Base-by-base conservation (phyloP, 345 rosid genomes). In the Firmiana major region DNA sequence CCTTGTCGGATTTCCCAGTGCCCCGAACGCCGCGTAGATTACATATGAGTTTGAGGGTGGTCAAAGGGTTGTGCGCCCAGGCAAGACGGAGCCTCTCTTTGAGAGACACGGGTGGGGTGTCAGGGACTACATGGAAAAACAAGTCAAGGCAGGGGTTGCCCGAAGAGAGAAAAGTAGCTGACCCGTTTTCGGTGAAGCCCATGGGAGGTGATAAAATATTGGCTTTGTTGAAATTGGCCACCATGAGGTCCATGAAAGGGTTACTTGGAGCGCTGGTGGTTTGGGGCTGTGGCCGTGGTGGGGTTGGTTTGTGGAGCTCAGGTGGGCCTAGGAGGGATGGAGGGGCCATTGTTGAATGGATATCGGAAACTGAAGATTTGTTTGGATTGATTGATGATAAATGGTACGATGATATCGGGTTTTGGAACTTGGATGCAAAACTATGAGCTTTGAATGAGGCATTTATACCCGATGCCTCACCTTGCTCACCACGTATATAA, bases 1-100 rank as follows among this genome's bases (percentile, higher is more conserved):
- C 89, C 78, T 84, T 89, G 60, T 92, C 91, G 0, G 89, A 82
- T 60, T 92, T 89, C 7, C 92, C 89, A 0, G 87, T 86, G 34
- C 97, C 91, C 0, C 88, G 89, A 1, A 92, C 89, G 9, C 94
- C 93, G 2, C 90, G 83, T 6, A 92, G 88, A 67, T 90, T 87
- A 46, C 88, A 89, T 15, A 90, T 81, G 28, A 89, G 87, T 54
- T 89, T 88, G 58, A 88, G 90, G 1, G 94, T 79, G 42, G 84
- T 87, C 55, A 88, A 77, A 24, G 93, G 82, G 59, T 90, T 38
- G 49, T 83, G 85, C n/a, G 42, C 64, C 97, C 94, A 90, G 1
- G 94, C 86, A 5, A 55, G 40, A 0, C 6, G 7, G 28, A 90
- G 87, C 3, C 84, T 63, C 17, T 82, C n/a, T 10, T 58, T 70